phyloP scores from a whole-genome alignment of 768 basidiomycete genomes.

The Suillus plorans region DNA sequence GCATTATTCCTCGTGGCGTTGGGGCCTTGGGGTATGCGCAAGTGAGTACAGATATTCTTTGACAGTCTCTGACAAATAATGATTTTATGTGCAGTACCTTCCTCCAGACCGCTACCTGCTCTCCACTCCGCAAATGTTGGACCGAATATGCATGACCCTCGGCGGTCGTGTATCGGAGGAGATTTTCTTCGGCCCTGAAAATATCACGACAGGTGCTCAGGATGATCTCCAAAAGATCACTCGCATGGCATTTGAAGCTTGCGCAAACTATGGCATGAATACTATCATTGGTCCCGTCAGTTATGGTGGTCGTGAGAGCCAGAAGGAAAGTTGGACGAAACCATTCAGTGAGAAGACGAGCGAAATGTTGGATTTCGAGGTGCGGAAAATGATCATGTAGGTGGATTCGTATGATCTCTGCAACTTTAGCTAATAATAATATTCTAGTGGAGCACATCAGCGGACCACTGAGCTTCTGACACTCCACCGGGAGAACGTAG shows the following conservation, averaged over 20 bases:
- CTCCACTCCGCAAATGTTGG: conserved; percentile 90
- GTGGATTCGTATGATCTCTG: conserved; percentile 17
- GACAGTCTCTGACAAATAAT: conserved; percentile 10
- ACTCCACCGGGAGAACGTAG: conserved; percentile 81
- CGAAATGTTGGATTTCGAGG: conserved; percentile 87
- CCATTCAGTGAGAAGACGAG: conserved; percentile 98
- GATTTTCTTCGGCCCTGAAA: conserved; percentile 89
- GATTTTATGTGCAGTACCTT: conserved; percentile 60
- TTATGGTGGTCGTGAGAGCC: conserved; percentile 85
- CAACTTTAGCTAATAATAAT: conserved; percentile 12
- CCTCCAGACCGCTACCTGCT: conserved; percentile 95
- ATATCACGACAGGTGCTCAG: conserved; percentile 97
- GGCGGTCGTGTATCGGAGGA: conserved; percentile 98
- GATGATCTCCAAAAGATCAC: conserved; percentile 99
- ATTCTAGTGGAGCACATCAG: conserved; percentile 65
- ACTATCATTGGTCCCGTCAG: conserved; percentile 91
- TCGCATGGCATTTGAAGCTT: conserved; percentile 94
- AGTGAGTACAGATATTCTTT: conserved; percentile 40
- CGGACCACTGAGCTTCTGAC: conserved; percentile 82
- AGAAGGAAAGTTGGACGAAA: conserved; percentile 90
- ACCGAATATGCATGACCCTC: conserved; percentile 98
- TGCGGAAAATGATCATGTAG: conserved; percentile 93
- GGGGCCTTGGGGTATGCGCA: conserved; percentile 97
- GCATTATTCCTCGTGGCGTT: conserved; percentile 95
- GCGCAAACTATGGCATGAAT: conserved; percentile 98